Evolutionary conservation across 345 rosid genomes (phyloP).

Genomic region (Acer campestre): DNA sequence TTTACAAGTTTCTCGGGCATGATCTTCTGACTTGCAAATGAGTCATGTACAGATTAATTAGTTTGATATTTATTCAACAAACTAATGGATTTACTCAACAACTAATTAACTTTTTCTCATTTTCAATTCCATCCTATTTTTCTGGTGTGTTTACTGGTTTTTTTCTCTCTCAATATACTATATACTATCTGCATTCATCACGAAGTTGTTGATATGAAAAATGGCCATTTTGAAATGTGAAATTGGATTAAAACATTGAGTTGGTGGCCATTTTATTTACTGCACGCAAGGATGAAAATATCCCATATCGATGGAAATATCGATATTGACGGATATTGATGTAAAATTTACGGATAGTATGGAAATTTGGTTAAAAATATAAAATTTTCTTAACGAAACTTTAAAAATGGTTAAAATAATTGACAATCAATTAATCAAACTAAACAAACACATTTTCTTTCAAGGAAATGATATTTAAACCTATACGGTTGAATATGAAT

Average conservation of each 20-base stretch:
- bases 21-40: constrained; percentile 27
- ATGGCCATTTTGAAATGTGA: background rate
- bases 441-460: no score
- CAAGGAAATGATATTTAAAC: no score
- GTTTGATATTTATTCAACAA: constrained; percentile 1
- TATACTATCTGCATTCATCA: background rate
- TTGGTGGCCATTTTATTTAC: no score
- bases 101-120: background rate
- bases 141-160: background rate
- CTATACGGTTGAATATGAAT: no score
- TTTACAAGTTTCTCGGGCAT: constrained; percentile 15
- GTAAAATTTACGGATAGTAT: no score
- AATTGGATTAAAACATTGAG: background rate
- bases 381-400: no score
- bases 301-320: no score
- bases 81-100: background rate
- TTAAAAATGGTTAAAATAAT: no score
- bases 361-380: no score
- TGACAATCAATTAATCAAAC: no score
- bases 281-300: no score
- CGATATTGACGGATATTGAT: no score
- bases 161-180: background rate
- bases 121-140: background rate
- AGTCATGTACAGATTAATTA: constrained; percentile 19
- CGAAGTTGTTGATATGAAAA: background rate